Evolutionary conservation across 2,329 filamentous ascomycete genomes (phyloP).

Genomic region (Bertia moriformis): DNA sequence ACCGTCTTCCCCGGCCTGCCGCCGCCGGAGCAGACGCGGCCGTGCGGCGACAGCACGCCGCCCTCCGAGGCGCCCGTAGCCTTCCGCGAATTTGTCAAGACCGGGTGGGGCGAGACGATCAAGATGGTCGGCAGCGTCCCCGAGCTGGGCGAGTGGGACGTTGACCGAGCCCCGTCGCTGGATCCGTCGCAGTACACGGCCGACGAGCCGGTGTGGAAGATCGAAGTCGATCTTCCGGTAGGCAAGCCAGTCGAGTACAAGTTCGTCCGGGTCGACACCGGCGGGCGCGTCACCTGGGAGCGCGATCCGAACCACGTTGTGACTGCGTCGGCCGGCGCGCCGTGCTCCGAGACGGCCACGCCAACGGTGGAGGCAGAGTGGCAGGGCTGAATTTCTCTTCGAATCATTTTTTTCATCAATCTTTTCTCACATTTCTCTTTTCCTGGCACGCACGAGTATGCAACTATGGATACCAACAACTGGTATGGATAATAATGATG

Average conservation of each 20-base stretch:
- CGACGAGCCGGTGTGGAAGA: constrained; percentile 45
- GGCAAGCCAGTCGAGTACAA: constrained; percentile 51
- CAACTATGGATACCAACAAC: too few species aligned
- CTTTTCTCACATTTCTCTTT: too few species aligned
- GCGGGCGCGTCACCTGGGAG: constrained; percentile 49
- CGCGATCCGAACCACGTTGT: constrained; percentile 32
- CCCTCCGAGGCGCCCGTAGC: constrained; percentile 38
- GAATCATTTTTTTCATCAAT: too few species aligned
- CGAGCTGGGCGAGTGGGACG: constrained; percentile 49
- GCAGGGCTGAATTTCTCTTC: too few species aligned
- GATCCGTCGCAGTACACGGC: constrained; percentile 42
- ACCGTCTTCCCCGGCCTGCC: constrained; percentile 5
- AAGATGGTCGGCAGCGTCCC: constrained; percentile 46
- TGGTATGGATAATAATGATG: too few species aligned
- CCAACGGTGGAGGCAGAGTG: too few species aligned
- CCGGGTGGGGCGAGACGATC: constrained; percentile 46
- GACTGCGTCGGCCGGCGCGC: too few species aligned
- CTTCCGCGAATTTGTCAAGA: constrained; percentile 44
- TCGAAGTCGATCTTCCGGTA: constrained; percentile 34
- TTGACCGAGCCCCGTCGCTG: constrained; percentile 35
- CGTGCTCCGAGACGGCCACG: too few species aligned
- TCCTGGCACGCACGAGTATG: too few species aligned
- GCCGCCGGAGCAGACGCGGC: constrained; percentile 7
- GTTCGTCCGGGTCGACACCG: constrained; percentile 43
- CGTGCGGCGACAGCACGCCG: constrained; percentile 10